phyloP scores from a whole-genome alignment of 805 yeast species.

The Metschnikowia gelsemii region DNA sequence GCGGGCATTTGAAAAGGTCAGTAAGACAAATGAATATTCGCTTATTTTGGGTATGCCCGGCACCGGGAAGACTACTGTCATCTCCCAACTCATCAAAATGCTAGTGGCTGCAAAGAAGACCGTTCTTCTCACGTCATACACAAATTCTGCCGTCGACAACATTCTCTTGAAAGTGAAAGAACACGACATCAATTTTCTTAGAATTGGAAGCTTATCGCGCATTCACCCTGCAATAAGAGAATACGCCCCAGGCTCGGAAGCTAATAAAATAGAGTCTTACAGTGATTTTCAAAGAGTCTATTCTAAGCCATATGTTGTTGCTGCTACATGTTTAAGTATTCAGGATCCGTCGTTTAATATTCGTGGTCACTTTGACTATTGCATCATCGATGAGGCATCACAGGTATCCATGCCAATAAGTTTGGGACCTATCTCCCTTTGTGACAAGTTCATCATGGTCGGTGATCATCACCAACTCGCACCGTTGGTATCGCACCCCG shows the following conservation, averaged over 20 bases:
- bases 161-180: constrained; percentile 68
- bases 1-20: constrained; percentile 62
- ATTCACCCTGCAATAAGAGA: constrained; percentile 62
- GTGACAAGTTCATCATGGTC: constrained; percentile 82
- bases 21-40: constrained; percentile 70
- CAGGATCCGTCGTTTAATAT: constrained; percentile 57
- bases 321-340: constrained; percentile 83
- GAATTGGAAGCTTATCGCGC: constrained; percentile 62
- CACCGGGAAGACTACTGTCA: constrained; percentile 91
- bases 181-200: constrained; percentile 44
- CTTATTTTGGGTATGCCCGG: constrained; percentile 97
- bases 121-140: constrained; percentile 78
- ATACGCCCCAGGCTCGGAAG: constrained; percentile 46
- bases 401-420: constrained; percentile 91
- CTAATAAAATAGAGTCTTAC: constrained; percentile 33
- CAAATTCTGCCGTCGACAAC: constrained; percentile 96
- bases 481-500: constrained; percentile 67
- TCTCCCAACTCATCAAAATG: constrained; percentile 66
- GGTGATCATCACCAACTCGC: constrained; percentile 96
- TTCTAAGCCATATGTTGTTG: constrained; percentile 69
- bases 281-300: constrained; percentile 49
- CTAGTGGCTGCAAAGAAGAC: constrained; percentile 61
- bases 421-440: constrained; percentile 78
- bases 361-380: constrained; percentile 72
- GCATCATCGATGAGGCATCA: constrained; percentile 95